Base-by-base conservation (phyloP, 768 basidiomycete species). In the Gloeopeniophorella convolvens region DNA sequence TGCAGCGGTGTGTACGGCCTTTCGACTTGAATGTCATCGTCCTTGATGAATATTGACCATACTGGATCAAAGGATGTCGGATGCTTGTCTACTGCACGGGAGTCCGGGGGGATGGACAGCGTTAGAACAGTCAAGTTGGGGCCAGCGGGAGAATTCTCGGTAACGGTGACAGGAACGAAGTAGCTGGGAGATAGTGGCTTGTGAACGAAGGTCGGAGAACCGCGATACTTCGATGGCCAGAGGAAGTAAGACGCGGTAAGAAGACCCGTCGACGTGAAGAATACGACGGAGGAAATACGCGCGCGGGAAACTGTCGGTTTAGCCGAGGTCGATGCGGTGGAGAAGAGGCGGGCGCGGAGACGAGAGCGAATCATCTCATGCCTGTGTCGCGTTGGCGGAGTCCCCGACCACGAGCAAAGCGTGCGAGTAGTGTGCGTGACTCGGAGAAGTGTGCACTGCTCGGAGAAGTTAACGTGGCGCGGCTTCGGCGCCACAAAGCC, bases 21-120 rank as follows among this genome's bases (percentile, higher is more conserved):
- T 60, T 92, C 89, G 27, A 91, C 85, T 65, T 91, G 89, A 18
- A 92, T 89, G 58, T 90, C 89, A 55, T 84, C 83, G 62, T 92
- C 87, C 62, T 91, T 92, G 62, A 91, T 71, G 64, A 74, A 91
- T 11, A 92, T 69, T 32, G 86, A 85, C 78, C 81, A 91, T 51
- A 89, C 79, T 24, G 74, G 78, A 9, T 43, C 42, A 9, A 59
- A 39, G 15, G 59, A 57, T 0, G 50, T 31, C 8, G 59, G 13
- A 12, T 57, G 45, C 13, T 54, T 27, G 9, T 44, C 36, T 9
- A 59, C 30, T 4, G 65, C 60, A 10, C 62, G 53, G 10, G 62
- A 54, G 28, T 68, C 54, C 1, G 68, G 69, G 10, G 83, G 78
- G 8, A 89, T 62, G 3, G 71, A 68, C 40, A 91, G 66, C 11